Conservation (phyloP, 306 rosid species). For the Prinsepia uniflora region DNA sequence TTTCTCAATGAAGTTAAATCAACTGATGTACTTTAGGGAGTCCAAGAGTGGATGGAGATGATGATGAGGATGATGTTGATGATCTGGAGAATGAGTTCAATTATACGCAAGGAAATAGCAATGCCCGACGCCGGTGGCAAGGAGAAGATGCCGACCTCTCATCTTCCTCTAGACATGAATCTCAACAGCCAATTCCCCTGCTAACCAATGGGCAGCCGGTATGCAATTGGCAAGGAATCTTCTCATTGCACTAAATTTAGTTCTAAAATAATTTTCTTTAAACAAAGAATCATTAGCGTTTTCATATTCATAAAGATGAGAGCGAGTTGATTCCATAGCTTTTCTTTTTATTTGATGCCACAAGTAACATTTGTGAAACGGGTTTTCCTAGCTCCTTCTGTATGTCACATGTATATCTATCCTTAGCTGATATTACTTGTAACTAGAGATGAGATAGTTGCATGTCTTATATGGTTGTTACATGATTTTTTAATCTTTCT, state of each 20-base stretch:
- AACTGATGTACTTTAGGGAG: constrained; percentile 61
- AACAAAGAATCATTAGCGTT: neutral
- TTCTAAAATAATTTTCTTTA: neutral
- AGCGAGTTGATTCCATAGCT: neutral
- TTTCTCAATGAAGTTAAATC: constrained; percentile 6
- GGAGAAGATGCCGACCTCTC: constrained; percentile 79
- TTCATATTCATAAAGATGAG: neutral
- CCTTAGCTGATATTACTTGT: neutral
- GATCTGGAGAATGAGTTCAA: constrained; percentile 88
- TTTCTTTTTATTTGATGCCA: neutral
- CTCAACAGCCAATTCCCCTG: constrained; percentile 86
- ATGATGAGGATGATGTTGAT: constrained; percentile 85
- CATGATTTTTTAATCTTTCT: neutral
- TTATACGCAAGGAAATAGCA: constrained; percentile 48
- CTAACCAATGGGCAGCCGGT: constrained; percentile 86
- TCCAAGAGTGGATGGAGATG: constrained; percentile 93
- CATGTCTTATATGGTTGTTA: neutral
- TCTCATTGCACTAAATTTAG: neutral
- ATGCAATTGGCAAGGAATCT: constrained; percentile 16
- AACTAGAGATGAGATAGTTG: neutral
- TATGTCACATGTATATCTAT: neutral
- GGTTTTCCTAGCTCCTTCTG: neutral
- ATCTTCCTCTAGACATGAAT: constrained; percentile 77
- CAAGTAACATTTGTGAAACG: neutral
- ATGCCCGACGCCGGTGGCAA: constrained; percentile 69